Evolutionary conservation across 768 basidiomycete species (phyloP).

Genomic region (Baorangia bicolor): DNA sequence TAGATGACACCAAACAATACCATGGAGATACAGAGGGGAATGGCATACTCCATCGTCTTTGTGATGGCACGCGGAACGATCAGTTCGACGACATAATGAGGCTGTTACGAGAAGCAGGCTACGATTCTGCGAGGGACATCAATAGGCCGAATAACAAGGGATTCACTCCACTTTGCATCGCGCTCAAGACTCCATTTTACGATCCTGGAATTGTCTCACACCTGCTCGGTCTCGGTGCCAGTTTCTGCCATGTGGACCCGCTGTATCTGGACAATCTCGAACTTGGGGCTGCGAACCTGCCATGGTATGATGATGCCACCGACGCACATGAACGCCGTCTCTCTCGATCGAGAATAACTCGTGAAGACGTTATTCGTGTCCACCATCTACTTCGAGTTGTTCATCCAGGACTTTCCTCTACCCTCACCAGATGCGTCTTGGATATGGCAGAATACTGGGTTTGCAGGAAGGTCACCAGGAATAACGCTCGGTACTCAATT

Average conservation of each 20-base stretch:
- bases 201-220: not conserved
- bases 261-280: not conserved
- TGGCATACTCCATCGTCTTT: not conserved
- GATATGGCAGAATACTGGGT: too few species aligned
- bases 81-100: not conserved
- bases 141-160: not conserved
- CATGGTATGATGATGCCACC: too few species aligned
- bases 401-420: too few species aligned
- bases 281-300: too few species aligned
- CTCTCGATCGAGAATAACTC: not conserved
- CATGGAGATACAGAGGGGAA: not conserved
- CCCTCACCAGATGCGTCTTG: too few species aligned
- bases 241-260: not conserved
- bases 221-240: not conserved
- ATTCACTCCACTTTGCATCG: not conserved
- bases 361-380: not conserved
- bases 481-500: too few species aligned
- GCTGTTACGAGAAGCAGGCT: not conserved
- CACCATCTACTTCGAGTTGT: not conserved
- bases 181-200: too few species aligned
- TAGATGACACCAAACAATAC: not conserved
- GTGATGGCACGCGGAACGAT: not conserved
- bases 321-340: not conserved
- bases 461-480: too few species aligned
- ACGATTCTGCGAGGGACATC: not conserved